Evolutionary conservation across 2,329 filamentous ascomycete species (phyloP), one percentile per base, ranked within the genome.

Genomic region (Corniculantispora saksenae): DNA sequence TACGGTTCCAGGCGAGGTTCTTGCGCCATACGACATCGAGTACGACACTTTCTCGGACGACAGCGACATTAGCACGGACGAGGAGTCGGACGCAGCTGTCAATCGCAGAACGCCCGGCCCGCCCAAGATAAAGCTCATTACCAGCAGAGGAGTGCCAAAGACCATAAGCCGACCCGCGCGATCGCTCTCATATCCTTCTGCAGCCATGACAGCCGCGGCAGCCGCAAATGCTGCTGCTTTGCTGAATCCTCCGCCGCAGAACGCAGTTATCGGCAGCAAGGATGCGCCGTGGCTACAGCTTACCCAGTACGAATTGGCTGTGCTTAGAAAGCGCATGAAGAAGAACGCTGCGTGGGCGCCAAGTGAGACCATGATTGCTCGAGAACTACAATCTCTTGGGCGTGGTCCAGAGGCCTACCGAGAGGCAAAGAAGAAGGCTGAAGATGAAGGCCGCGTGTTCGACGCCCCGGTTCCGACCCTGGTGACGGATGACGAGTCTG

Each of bases 311-410:
- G 88, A 91, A 73, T 80, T 91, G 55, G 88, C 87, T 1, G 85
- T 88, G 68, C 82, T 95, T 9, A 83, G 92, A 66, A 95, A 95
- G 78, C 85, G 90, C 21, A 95, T 95, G 92, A 95, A 95, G 84
- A 95, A 95, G 82, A 95, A 95, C 72, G 90, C 91, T 0, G 89
- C 91, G 5, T 95, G 92, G 92, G 89, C 87, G 3, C 92, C 92
- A 0, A 94, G 91, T 68, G 90, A 92, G 70, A 94, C 92, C 0
- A 95, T 95, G 92, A 91, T 94, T 68, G 86, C 90, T 19, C 84
- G 91, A 35, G 91, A 94, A 76, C 84, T 95, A 1, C 91, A 91
- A 74, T 82, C 82, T 23, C 83, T 92, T 21, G 89, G 89, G 1
- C 88, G 92, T 53, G 88, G 88, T 3, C 82, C 86, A 19, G 87